Evolutionary conservation across 305 asterid genomes (phyloP).

Genomic region (Solanum hybrid): DNA sequence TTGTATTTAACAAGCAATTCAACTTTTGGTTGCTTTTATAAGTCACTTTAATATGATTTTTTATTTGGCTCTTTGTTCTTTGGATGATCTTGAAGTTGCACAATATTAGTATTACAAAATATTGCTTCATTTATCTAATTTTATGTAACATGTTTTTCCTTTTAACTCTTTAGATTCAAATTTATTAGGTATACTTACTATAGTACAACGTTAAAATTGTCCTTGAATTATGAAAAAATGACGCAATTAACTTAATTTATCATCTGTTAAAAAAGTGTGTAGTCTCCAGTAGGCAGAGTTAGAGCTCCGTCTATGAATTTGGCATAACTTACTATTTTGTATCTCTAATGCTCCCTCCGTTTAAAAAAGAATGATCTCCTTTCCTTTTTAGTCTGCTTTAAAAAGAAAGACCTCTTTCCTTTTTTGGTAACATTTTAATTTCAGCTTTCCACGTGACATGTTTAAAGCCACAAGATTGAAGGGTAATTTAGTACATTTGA

Average conservation of each 20-base stretch:
- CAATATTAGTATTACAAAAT: too few relatives aligned
- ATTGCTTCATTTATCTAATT: neutral
- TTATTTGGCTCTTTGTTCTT: neutral
- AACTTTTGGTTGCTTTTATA: neutral
- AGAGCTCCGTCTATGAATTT: neutral
- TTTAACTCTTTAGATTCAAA: neutral
- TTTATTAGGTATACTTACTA: neutral
- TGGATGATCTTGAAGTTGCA: neutral
- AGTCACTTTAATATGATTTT: neutral
- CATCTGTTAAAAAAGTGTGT: neutral
- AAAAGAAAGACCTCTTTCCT: too few relatives aligned
- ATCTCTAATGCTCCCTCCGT: too few relatives aligned
- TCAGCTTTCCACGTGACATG: too few relatives aligned
- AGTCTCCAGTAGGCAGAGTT: neutral
- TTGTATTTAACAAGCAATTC: neutral
- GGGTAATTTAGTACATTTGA: too few relatives aligned
- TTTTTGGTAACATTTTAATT: too few relatives aligned
- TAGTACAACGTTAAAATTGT: accelerated
- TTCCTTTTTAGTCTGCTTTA: too few relatives aligned
- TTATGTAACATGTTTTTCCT: neutral
- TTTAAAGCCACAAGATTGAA: too few relatives aligned
- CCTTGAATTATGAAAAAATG: too few relatives aligned
- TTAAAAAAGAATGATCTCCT: too few relatives aligned
- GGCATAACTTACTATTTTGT: neutral
- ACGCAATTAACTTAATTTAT: neutral